Conservation (phyloP, 1,284 basidiomycete genomes). For the Ustilago crameri region DNA sequence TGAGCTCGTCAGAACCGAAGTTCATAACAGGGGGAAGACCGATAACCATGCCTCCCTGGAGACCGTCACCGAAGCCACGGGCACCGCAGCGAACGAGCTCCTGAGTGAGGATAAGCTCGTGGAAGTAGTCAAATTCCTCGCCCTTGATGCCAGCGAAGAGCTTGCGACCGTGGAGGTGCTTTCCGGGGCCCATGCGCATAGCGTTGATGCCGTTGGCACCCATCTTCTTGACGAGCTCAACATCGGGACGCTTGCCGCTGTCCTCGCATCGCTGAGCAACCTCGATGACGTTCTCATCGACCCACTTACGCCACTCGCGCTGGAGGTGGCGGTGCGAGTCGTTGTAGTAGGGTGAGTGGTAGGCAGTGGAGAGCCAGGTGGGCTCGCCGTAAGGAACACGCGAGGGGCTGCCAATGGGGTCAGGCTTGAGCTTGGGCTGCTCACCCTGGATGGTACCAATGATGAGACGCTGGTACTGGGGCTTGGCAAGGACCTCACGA, state of each 20-base stretch:
- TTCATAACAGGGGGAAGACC: slow-evolving; percentile 74
- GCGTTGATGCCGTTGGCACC: slow-evolving; percentile 64
- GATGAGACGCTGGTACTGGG: slow-evolving; percentile 59
- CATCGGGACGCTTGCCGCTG: slow-evolving; percentile 76
- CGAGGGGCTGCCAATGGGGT: slow-evolving; percentile 59
- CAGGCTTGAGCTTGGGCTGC: slow-evolving; percentile 58
- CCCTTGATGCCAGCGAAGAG: slow-evolving; percentile 87
- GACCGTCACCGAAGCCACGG: slow-evolving; percentile 71
- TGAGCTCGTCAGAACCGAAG: slow-evolving; percentile 81
- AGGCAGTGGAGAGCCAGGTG: slow-evolving; percentile 59
- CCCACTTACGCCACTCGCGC: slow-evolving; percentile 69
- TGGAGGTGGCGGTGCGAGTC: slow-evolving; percentile 68
- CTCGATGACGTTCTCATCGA: slow-evolving; percentile 87
- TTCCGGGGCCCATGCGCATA: slow-evolving; percentile 75
- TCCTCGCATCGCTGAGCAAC: slow-evolving; percentile 83
- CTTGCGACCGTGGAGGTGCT: slow-evolving; percentile 82
- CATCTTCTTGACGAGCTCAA: slow-evolving; percentile 70
- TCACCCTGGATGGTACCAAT: slow-evolving; percentile 65
- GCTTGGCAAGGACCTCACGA: slow-evolving; percentile 63
- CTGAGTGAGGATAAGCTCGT: slow-evolving; percentile 83
- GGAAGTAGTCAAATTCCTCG: slow-evolving; percentile 88
- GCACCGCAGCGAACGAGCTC: slow-evolving; percentile 82
- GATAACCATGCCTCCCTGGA: slow-evolving; percentile 70
- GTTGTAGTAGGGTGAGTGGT: slow-evolving; percentile 69
- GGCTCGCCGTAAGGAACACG: slow-evolving; percentile 67